A percentile compares a stretch with the other conserved stretches of the same genome.
Conservation (phyloP, 2,329 filamentous ascomycete genomes). For the Podosphaera aphanis region DNA sequence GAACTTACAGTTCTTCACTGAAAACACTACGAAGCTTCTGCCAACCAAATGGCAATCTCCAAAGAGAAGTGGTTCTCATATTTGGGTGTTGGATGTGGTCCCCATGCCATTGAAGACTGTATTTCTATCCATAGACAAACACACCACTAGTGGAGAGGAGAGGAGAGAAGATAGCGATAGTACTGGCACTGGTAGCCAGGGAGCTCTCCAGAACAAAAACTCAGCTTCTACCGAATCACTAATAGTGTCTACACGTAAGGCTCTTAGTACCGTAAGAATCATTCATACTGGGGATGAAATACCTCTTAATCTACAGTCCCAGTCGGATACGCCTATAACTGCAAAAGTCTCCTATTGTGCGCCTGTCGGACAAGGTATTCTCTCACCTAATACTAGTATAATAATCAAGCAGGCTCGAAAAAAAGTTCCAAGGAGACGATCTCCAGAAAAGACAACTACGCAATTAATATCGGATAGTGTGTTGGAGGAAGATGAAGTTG, state of each 20-base stretch:
- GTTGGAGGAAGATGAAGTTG: conserved; percentile 47
- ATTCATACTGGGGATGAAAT: conserved; percentile 68
- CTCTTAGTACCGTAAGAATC: conserved; percentile 47
- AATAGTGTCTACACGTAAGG: conserved; percentile 45
- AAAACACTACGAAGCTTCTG: conserved; percentile 46
- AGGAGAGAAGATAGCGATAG: conserved; percentile 42
- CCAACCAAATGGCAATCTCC: conserved; percentile 52
- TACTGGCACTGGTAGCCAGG: background rate
- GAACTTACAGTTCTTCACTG: conserved; percentile 58
- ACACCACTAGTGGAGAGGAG: conserved; percentile 57
- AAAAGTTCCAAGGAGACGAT: conserved; percentile 27
- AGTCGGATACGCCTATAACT: conserved; percentile 71
- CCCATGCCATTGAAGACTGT: conserved; percentile 64
- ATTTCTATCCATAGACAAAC: conserved; percentile 65
- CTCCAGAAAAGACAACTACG: conserved; percentile 22
- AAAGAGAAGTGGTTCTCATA: conserved; percentile 57
- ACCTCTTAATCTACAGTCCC: conserved; percentile 52
- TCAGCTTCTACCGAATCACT: conserved; percentile 19
- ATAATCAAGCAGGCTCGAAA: conserved; percentile 46
- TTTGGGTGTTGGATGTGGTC: conserved; percentile 58
- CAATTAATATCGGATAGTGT: conserved; percentile 35
- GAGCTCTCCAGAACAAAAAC: background rate
- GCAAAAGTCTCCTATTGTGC: conserved; percentile 85
- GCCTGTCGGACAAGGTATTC: conserved; percentile 68
- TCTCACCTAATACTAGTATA: conserved; percentile 59